A percentile compares a stretch with the other conserved stretches of the same genome.
phyloP scores from a whole-genome alignment of 345 rosid genomes.

The Jatropha curcas region DNA sequence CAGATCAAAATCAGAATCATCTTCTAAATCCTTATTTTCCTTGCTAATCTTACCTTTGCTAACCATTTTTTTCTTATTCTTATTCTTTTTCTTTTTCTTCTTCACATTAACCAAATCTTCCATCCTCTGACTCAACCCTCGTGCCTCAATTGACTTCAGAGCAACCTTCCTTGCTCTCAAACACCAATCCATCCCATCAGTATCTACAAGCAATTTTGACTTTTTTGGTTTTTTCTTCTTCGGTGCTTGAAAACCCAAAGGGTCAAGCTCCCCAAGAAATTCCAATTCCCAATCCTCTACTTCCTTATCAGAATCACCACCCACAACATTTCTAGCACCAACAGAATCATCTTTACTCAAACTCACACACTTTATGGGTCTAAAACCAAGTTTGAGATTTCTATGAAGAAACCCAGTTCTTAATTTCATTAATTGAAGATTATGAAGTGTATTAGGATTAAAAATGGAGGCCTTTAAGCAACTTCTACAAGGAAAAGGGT shows the following conservation, averaged over 20 bases:
- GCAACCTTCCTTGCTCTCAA: constrained; percentile 75
- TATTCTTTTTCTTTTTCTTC: constrained; percentile 50
- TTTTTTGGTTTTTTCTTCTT: constrained; percentile 53
- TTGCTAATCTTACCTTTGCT: constrained; percentile 31
- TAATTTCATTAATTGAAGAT: constrained; percentile 28
- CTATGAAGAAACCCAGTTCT: constrained; percentile 23
- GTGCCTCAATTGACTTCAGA: constrained; percentile 67
- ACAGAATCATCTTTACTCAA: constrained; percentile 22
- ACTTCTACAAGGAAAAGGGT: constrained; percentile 33
- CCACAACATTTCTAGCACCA: constrained; percentile 17
- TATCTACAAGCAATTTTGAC: constrained; percentile 48
- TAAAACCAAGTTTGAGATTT: constrained; percentile 26
- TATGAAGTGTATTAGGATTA: constrained; percentile 25
- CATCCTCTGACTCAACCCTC: constrained; percentile 57
- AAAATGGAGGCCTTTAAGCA: constrained; percentile 37
- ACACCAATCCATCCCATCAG: constrained; percentile 93
- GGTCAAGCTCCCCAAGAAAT: constrained; percentile 71
- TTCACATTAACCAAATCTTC: constrained; percentile 53
- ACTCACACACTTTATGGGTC: constrained; percentile 18
- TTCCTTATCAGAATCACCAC: constrained; percentile 25
- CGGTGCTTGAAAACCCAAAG: constrained; percentile 57
- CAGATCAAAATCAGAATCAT: constrained; percentile 37
- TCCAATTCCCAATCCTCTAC: constrained; percentile 69
- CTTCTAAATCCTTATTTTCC: constrained; percentile 37
- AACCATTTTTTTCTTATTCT: constrained; percentile 42